Percentiles rank a stretch among this genome's conserved stretches.
Conservation (phyloP, 1,284 basidiomycete genomes). For the Apiotrichum mycotoxinovorans region DNA sequence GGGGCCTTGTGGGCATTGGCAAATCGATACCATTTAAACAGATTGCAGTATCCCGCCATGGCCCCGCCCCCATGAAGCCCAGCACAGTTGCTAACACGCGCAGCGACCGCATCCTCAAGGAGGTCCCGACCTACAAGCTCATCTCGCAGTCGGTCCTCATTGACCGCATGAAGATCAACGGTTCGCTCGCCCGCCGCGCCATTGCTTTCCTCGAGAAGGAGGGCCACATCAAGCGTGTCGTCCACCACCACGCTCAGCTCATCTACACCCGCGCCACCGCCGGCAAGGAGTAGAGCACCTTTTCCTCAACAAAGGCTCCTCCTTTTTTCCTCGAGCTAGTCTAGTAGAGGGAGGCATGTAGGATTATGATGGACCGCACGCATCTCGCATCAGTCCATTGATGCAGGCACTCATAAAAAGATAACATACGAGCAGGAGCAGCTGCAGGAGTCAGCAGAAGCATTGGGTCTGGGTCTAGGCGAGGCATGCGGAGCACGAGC, state of each 20-base stretch:
- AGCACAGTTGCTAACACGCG: constrained; percentile 47
- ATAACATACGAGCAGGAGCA: not conserved
- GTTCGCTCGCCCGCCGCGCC: constrained; percentile 86
- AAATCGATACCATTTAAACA: too few relatives aligned
- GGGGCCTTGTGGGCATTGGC: too few relatives aligned
- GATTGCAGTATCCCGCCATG: too few relatives aligned
- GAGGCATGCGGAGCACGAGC: too few relatives aligned
- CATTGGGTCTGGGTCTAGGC: too few relatives aligned
- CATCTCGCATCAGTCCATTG: not conserved
- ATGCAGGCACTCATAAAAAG: not conserved
- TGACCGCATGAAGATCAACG: constrained; percentile 84
- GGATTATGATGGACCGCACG: constrained; percentile 21
- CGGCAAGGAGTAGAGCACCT: constrained; percentile 38
- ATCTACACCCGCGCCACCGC: constrained; percentile 59
- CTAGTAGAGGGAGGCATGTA: constrained; percentile 12
- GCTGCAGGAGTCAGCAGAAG: not conserved
- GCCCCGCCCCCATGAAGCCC: not conserved
- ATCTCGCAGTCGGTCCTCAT: constrained; percentile 97
- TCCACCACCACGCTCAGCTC: constrained; percentile 91
- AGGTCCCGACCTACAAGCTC: constrained; percentile 99
- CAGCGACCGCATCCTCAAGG: constrained; percentile 97
- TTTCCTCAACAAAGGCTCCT: not conserved
- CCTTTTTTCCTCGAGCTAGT: not conserved
- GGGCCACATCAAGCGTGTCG: constrained; percentile 91
- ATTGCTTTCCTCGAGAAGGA: constrained; percentile 94